A percentile compares a stretch with the other conserved stretches of the same genome.
Conservation (phyloP, 1,139 yeast genomes). For the Blastobotrys persicus region DNA sequence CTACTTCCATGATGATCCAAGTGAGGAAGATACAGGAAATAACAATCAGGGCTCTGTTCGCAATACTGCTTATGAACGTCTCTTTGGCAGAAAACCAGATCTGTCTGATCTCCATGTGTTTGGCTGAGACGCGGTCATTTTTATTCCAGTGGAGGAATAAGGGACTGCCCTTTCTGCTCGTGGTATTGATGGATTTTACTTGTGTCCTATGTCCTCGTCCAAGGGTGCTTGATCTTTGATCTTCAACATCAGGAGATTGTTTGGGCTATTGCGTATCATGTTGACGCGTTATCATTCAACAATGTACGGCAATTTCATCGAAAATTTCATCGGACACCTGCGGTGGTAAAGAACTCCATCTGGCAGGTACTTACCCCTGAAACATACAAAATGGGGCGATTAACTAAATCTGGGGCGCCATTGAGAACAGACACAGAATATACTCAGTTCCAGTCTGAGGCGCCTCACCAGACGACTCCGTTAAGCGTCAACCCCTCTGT, state of each 20-base stretch:
- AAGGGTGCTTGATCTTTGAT: not conserved
- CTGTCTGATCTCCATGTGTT: not conserved
- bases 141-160: not conserved
- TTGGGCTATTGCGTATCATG: not conserved
- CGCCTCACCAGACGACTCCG: not conserved
- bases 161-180: not conserved
- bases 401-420: not conserved
- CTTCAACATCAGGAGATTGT: not conserved
- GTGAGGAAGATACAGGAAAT: not conserved
- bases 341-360: not conserved
- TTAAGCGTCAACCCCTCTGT: not conserved
- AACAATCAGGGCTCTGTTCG: not conserved
- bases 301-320: not conserved
- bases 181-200: not conserved
- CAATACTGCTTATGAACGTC: not conserved
- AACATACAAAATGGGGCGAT: not conserved
- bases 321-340: not conserved
- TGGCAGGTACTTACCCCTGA: not conserved
- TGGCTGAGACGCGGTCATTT: constrained; percentile 1
- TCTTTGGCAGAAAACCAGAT: constrained; percentile 2
- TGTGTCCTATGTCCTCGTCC: not conserved
- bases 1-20: not conserved
- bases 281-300: not conserved
- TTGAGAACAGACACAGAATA: constrained; percentile 9
- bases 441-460: not conserved